Conservation (phyloP, 2,329 filamentous ascomycete genomes). For the Aspergillus pseudoterreus region DNA sequence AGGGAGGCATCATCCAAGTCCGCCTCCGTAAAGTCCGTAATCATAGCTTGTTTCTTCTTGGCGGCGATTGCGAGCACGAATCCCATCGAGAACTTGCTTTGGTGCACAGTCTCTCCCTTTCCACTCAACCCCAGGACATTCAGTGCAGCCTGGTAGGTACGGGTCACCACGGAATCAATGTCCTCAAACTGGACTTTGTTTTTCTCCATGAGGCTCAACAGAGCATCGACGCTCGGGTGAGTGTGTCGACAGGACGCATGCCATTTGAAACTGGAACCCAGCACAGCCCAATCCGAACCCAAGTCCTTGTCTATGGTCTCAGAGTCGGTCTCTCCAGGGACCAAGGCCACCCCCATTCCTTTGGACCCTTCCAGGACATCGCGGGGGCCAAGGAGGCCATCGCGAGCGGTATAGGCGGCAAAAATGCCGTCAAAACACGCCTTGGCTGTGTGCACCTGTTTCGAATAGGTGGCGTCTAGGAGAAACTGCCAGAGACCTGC, state of each 20-base stretch:
- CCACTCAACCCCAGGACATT: constrained; percentile 28
- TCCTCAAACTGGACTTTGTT: constrained; percentile 22
- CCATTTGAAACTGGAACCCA: constrained; percentile 32
- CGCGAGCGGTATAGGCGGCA: constrained; percentile 26
- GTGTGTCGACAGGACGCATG: constrained; percentile 32
- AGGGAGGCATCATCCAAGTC: constrained; percentile 20
- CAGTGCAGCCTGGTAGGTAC: constrained; percentile 29
- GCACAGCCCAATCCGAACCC: constrained; percentile 21
- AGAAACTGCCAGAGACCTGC: constrained; percentile 32
- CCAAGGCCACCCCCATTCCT: constrained; percentile 24
- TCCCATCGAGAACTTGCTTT: constrained; percentile 34
- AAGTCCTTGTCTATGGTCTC: constrained; percentile 23
- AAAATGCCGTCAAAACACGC: constrained; percentile 31
- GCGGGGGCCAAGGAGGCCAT: constrained; percentile 23
- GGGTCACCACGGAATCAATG: constrained; percentile 24
- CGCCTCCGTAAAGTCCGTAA: constrained; percentile 28
- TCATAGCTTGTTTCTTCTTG: constrained; percentile 29
- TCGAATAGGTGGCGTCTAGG: constrained; percentile 28
- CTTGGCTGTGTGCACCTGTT: constrained; percentile 30
- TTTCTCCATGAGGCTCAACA: constrained; percentile 25
- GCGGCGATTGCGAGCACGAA: constrained; percentile 31
- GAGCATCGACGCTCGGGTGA: constrained; percentile 28
- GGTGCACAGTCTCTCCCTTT: constrained; percentile 28
- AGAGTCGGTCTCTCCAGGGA: constrained; percentile 17
- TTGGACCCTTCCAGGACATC: constrained; percentile 28